Conservation (phyloP, 352 stramenopile species). For the Thraustotheca clavata region DNA sequence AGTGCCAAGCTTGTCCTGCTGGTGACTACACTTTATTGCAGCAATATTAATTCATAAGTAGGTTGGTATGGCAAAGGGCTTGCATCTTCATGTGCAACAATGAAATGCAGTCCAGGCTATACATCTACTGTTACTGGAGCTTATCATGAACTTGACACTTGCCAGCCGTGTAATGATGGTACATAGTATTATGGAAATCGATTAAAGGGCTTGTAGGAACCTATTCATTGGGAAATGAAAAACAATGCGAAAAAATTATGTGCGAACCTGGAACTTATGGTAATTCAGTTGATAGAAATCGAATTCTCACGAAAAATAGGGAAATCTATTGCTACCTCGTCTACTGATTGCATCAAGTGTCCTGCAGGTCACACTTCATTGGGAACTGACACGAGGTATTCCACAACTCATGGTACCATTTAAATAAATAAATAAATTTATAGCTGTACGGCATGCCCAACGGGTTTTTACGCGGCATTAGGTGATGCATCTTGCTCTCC, state of each 20-base stretch:
- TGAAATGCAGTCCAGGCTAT: conserved; percentile 27
- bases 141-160: conserved; percentile 25
- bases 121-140: conserved; percentile 24
- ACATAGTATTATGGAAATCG: neutral
- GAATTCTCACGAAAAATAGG: neutral
- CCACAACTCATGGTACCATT: neutral
- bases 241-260: conserved; percentile 27
- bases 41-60: conserved; percentile 16
- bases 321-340: conserved; percentile 24
- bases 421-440: neutral
- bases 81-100: conserved; percentile 23
- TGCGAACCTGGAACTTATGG: conserved; percentile 29
- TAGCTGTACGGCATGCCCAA: conserved; percentile 30
- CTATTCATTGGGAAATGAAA: conserved; percentile 27
- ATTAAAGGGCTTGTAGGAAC: conserved; percentile 15
- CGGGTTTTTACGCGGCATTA: conserved; percentile 24
- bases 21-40: conserved; percentile 29
- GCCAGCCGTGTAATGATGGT: conserved; percentile 24
- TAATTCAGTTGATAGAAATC: neutral
- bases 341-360: conserved; percentile 27
- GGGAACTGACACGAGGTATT: conserved; percentile 28
- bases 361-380: conserved; percentile 28
- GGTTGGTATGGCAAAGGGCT: conserved; percentile 17
- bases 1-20: conserved; percentile 25
- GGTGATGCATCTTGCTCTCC: conserved; percentile 26